Percentiles rank a stretch among this genome's conserved stretches.
Conservation (phyloP, 345 rosid species). For the Eucalyptus victrix region DNA sequence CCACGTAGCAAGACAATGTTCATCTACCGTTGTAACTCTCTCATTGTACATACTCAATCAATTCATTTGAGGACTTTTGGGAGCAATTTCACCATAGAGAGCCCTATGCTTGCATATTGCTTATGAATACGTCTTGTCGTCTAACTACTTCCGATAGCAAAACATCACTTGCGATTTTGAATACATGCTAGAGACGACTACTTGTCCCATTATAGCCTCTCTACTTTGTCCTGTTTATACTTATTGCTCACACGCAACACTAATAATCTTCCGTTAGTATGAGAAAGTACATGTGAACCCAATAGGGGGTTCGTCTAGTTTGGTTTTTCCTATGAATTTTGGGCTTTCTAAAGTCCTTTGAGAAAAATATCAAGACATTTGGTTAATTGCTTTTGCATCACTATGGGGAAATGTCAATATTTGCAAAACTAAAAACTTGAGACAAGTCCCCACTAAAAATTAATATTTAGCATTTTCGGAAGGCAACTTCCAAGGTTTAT, state of each 20-base stretch:
- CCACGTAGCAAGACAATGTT: too few relatives aligned
- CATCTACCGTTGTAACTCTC: neutral
- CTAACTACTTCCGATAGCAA: rapidly evolving
- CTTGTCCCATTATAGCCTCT: rapidly evolving
- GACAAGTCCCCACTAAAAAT: too few relatives aligned
- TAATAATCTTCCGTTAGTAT: neutral
- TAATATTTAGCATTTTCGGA: too few relatives aligned
- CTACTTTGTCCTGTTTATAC: too few relatives aligned
- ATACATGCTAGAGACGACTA: neutral
- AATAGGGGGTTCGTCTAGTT: rapidly evolving
- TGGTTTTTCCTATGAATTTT: too few relatives aligned
- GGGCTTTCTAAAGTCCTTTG: too few relatives aligned
- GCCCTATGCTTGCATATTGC: neutral
- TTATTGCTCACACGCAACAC: rapidly evolving
- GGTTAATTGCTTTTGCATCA: too few relatives aligned
- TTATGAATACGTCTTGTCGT: too few relatives aligned
- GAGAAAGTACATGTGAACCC: neutral
- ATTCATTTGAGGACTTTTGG: neutral
- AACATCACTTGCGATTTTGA: neutral
- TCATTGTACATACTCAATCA: rapidly evolving
- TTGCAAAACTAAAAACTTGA: too few relatives aligned
- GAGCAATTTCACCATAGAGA: rapidly evolving
- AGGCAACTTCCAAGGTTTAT: too few relatives aligned
- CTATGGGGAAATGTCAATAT: too few relatives aligned
- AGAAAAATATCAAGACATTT: too few relatives aligned